Percentiles rank a stretch among this genome's conserved stretches.
Evolutionary conservation across 352 stramenopile species (phyloP).

Genomic region (Phytopythium oedochilum): DNA sequence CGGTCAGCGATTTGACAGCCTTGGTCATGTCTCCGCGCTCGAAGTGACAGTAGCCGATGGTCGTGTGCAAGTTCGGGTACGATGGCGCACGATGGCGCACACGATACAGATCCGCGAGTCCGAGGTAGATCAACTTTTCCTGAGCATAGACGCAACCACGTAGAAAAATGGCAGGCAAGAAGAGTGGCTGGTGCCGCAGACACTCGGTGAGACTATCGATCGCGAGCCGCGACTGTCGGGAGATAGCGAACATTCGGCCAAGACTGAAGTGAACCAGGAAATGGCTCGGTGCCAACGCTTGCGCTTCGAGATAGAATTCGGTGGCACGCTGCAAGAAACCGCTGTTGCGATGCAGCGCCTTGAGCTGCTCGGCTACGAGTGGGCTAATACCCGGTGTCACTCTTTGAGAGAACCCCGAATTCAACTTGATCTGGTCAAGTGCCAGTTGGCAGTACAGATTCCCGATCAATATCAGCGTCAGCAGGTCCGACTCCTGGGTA

Average conservation of each 20-base stretch:
- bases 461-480: slow-evolving; percentile 39
- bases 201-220: slow-evolving; percentile 26
- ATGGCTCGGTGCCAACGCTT: slow-evolving; percentile 19
- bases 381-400: slow-evolving; percentile 14
- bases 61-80: slow-evolving; percentile 44
- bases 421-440: slow-evolving; percentile 37
- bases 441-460: slow-evolving; percentile 59
- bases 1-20: slow-evolving; percentile 39
- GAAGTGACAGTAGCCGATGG: slow-evolving; percentile 54
- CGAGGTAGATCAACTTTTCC: slow-evolving; percentile 39
- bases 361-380: slow-evolving; percentile 17
- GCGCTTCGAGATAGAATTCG: slow-evolving; percentile 31
- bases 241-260: slow-evolving; percentile 37
- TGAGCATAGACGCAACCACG: slow-evolving; percentile 49
- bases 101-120: slow-evolving; percentile 47
- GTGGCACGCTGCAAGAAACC: slow-evolving; percentile 24
- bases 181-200: slow-evolving; percentile 28
- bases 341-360: slow-evolving; percentile 17
- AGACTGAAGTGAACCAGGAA: slow-evolving; percentile 46
- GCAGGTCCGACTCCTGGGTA: slow-evolving; percentile 13
- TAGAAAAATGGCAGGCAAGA: slow-evolving; percentile 48
- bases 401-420: slow-evolving; percentile 19
- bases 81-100: slow-evolving; percentile 34
- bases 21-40: slow-evolving; percentile 29
- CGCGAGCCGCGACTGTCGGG: slow-evolving; percentile 20